Percentiles rank a stretch among this genome's conserved stretches.
These are phyloP conservation scores for Clohesyomyces aquaticus DNA, from an alignment of 495 filamentous ascomycete species.

Conservation along the genomic window DNA sequence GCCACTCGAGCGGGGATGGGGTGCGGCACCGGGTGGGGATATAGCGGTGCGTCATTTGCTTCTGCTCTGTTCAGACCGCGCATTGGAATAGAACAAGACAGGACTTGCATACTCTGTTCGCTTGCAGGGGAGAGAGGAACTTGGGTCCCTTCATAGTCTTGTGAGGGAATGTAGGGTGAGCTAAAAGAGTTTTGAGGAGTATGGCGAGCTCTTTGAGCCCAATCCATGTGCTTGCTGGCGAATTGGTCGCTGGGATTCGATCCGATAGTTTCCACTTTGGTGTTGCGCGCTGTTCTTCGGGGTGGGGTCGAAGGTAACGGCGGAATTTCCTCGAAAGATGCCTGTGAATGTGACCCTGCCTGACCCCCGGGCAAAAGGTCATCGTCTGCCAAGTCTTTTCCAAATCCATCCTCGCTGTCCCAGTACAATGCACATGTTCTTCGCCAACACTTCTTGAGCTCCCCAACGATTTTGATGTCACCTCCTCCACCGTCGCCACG, in stretches of 20 bases:
- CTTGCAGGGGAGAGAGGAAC: conserved; percentile 48
- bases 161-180: conserved; percentile 38
- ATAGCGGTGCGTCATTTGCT: conserved; percentile 40
- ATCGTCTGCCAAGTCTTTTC: conserved; percentile 61
- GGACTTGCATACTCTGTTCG: conserved; percentile 65
- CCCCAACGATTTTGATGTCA: conserved; percentile 86
- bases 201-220: conserved; percentile 37
- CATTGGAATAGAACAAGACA: conserved; percentile 82
- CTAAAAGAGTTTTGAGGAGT: conserved; percentile 39
- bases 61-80: conserved; percentile 36
- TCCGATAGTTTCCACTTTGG: conserved; percentile 35
- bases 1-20: conserved; percentile 27
- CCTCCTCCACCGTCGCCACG: conserved; percentile 64
- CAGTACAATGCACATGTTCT: conserved; percentile 86
- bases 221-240: conserved; percentile 39
- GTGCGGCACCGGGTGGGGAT: conserved; percentile 42
- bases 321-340: conserved; percentile 39
- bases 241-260: conserved; percentile 40
- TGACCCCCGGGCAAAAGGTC: conserved; percentile 75
- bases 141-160: conserved; percentile 26
- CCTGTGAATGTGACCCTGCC: conserved; percentile 30
- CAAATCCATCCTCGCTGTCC: conserved; percentile 58
- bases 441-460: conserved; percentile 97
- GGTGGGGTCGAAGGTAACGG: conserved; percentile 47
- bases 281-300: conserved; percentile 13